A percentile compares a stretch with the other conserved stretches of the same genome.
phyloP scores from a whole-genome alignment of 148 eudicot species.

The Heliosperma pusillum region DNA sequence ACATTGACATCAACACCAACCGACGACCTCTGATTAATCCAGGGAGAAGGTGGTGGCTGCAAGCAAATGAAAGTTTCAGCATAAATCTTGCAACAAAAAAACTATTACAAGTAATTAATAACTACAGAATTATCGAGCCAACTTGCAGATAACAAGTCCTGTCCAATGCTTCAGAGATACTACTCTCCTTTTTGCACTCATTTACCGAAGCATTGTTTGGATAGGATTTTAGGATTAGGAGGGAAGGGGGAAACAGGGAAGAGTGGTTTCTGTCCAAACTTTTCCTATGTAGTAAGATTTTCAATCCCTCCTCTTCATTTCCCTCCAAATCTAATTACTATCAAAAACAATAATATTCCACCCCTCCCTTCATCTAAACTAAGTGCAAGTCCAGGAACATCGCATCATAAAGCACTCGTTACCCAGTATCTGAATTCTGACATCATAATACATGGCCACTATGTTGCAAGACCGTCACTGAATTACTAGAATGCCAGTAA shows the following conservation, averaged over 20 bases:
- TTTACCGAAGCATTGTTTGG: neutral
- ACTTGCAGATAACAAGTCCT: conserved; percentile 2
- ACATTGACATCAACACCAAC: conserved; percentile 75
- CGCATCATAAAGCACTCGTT: neutral
- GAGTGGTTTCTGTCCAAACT: too few relatives aligned
- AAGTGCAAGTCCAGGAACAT: too few relatives aligned
- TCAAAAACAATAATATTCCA: too few relatives aligned
- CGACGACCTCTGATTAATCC: conserved; percentile 79
- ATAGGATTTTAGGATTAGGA: neutral
- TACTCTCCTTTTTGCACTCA: neutral
- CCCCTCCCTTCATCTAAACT: too few relatives aligned
- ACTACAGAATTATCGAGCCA: neutral
- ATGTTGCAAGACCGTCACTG: neutral
- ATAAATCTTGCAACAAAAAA: conserved; percentile 4
- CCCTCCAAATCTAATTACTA: too few relatives aligned
- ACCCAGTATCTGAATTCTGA: neutral
- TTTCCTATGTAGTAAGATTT: too few relatives aligned
- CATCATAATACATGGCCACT: neutral
- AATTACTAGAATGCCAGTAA: neutral
- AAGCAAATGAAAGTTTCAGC: conserved; percentile 25
- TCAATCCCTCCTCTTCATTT: too few relatives aligned
- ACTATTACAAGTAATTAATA: neutral
- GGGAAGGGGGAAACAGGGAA: too few relatives aligned
- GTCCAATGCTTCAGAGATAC: neutral
- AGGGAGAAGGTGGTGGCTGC: conserved; percentile 83